Conservation (phyloP, 805 yeast genomes). For the Komagataella pastoris region DNA sequence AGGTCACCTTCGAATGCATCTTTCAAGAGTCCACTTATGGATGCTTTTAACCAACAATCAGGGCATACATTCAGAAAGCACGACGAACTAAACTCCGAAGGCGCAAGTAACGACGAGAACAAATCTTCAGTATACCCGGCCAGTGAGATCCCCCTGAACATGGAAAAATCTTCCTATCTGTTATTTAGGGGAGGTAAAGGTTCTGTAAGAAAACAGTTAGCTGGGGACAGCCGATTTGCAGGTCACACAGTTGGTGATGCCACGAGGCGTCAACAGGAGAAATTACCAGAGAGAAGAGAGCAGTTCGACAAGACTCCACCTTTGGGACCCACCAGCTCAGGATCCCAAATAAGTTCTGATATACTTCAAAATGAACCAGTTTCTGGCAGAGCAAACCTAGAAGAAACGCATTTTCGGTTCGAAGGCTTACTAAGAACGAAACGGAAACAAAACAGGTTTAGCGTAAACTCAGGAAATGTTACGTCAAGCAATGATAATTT, state of each 20-base stretch:
- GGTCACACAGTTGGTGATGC: background rate
- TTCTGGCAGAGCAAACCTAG: background rate
- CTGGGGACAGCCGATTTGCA: background rate
- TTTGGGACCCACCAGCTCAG: background rate
- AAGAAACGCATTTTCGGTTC: background rate
- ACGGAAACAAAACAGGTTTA: background rate
- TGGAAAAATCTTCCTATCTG: background rate
- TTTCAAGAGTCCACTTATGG: constrained; percentile 65
- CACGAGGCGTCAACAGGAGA: background rate
- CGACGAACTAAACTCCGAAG: background rate
- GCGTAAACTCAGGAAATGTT: background rate
- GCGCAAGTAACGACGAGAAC: background rate
- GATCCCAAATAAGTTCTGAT: background rate
- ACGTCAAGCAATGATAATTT: background rate
- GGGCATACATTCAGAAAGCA: background rate
- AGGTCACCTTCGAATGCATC: constrained; percentile 62
- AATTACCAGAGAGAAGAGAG: background rate
- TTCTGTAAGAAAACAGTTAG: background rate
- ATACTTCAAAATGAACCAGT: background rate
- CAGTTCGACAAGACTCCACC: background rate
- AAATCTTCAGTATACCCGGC: background rate
- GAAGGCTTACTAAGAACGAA: background rate
- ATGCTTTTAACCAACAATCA: constrained; percentile 11
- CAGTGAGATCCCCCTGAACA: background rate
- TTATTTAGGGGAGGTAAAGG: background rate